Evolutionary conservation across 306 rosid genomes (phyloP).

Genomic region (Rosa chinensis): DNA sequence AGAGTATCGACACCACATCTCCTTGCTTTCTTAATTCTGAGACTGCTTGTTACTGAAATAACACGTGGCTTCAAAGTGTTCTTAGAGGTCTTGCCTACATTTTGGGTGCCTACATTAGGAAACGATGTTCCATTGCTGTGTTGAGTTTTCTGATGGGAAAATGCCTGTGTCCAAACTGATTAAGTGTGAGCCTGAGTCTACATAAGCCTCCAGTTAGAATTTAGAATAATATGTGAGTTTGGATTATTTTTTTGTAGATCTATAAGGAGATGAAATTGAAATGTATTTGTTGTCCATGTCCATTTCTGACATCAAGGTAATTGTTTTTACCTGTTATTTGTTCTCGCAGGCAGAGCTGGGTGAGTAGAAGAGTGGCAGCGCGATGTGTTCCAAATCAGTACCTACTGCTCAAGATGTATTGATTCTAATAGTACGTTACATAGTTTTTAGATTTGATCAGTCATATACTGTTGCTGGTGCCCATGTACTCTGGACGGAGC

Average conservation of each 20-base stretch:
- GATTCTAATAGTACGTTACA: slow-evolving; percentile 25
- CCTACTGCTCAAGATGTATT: slow-evolving; percentile 21
- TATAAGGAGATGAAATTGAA: neutral
- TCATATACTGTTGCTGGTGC: slow-evolving; percentile 30
- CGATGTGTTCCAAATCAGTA: slow-evolving; percentile 23
- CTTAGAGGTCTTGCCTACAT: neutral
- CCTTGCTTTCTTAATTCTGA: neutral
- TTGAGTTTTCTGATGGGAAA: neutral
- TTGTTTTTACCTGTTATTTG: neutral
- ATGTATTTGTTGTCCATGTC: neutral
- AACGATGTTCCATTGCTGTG: neutral
- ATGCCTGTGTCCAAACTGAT: neutral
- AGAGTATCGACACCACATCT: neutral
- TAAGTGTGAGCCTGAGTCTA: neutral
- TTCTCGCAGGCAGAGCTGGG: slow-evolving; percentile 16
- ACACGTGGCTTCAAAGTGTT: neutral
- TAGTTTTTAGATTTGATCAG: slow-evolving; percentile 32
- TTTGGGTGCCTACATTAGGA: neutral
- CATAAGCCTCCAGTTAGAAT: neutral
- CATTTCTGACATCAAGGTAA: neutral
- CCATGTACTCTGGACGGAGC: slow-evolving; percentile 39
- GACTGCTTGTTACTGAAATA: neutral
- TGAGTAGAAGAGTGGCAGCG: slow-evolving; percentile 31
- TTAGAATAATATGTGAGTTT: neutral
- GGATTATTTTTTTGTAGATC: neutral